Conservation (phyloP, 2,329 filamentous ascomycete genomes). For the Eutypa lata region DNA sequence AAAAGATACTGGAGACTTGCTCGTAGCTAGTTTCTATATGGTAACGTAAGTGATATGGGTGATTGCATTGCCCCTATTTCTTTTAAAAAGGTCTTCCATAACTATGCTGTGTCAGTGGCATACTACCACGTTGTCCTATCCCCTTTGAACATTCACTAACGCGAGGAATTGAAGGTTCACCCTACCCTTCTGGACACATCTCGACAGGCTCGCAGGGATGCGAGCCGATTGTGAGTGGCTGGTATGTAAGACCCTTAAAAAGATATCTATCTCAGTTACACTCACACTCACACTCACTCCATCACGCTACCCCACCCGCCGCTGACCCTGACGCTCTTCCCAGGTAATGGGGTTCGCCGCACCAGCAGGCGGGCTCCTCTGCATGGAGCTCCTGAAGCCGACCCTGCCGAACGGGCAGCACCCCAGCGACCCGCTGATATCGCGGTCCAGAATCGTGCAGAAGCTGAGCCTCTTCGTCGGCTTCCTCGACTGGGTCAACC, state of each 20-base stretch:
- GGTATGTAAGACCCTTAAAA: too few relatives aligned
- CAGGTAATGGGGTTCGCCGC: conserved; percentile 49
- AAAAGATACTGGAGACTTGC: conserved; percentile 34
- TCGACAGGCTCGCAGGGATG: conserved; percentile 40
- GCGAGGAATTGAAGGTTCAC: conserved; percentile 30
- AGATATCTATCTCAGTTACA: too few relatives aligned
- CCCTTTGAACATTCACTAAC: too few relatives aligned
- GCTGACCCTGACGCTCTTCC: not conserved
- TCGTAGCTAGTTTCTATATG: conserved; percentile 45
- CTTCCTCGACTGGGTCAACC: conserved; percentile 49
- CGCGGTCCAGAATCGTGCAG: conserved; percentile 47
- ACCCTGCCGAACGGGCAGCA: conserved; percentile 31
- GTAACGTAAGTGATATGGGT: conserved; percentile 25
- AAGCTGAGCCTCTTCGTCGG: conserved; percentile 49
- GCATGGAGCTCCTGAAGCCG: conserved; percentile 46
- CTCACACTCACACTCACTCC: too few relatives aligned
- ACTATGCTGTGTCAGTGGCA: too few relatives aligned
- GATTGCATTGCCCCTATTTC: not conserved
- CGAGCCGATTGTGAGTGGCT: conserved; percentile 48
- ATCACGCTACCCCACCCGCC: too few relatives aligned
- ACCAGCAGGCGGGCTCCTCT: conserved; percentile 47
- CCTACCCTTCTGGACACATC: conserved; percentile 46
- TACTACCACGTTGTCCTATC: too few relatives aligned
- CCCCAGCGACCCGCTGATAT: conserved; percentile 33
- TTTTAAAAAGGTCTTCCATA: too few relatives aligned